Conservation (phyloP, 805 yeast genomes). For the Nematodospora valgi region DNA sequence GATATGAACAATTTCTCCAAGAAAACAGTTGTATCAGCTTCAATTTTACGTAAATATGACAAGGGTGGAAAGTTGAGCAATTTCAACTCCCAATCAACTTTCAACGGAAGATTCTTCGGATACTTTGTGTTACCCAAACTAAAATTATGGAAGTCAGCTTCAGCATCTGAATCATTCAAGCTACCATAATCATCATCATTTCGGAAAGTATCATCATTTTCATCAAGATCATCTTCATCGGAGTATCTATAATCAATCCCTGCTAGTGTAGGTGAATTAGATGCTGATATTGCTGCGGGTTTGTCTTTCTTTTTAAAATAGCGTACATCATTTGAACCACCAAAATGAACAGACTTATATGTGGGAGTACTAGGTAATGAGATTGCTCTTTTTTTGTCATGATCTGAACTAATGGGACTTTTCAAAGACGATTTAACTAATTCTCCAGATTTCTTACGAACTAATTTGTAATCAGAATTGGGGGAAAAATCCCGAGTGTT, state of each 20-base stretch:
- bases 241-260: conserved; percentile 13
- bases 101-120: conserved; percentile 4
- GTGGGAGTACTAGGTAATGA: conserved; percentile 52
- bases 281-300: conserved; percentile 74
- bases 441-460: conserved; percentile 88
- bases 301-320: conserved; percentile 70
- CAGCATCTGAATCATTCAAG: conserved; percentile 8
- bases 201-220: conserved; percentile 18
- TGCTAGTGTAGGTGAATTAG: conserved; percentile 51
- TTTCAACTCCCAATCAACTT: conserved; percentile 44
- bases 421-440: conserved; percentile 72
- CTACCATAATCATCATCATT: conserved; percentile 13
- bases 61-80: conserved; percentile 40
- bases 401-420: conserved; percentile 32
- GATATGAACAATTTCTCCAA: conserved; percentile 63
- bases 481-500: conserved; percentile 1
- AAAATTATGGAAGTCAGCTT: conserved; percentile 8
- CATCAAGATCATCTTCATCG: conserved; percentile 24
- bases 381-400: conserved; percentile 25
- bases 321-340: conserved; percentile 60
- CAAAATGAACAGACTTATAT: conserved; percentile 77
- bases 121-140: conserved; percentile 12
- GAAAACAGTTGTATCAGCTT: conserved; percentile 45
- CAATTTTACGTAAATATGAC: conserved; percentile 45
- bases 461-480: conserved; percentile 30